Evolutionary conservation across 176 grass and related monocot species (phyloP), one percentile per base, ranked within the genome.

Genomic region (Lolium multiflorum): DNA sequence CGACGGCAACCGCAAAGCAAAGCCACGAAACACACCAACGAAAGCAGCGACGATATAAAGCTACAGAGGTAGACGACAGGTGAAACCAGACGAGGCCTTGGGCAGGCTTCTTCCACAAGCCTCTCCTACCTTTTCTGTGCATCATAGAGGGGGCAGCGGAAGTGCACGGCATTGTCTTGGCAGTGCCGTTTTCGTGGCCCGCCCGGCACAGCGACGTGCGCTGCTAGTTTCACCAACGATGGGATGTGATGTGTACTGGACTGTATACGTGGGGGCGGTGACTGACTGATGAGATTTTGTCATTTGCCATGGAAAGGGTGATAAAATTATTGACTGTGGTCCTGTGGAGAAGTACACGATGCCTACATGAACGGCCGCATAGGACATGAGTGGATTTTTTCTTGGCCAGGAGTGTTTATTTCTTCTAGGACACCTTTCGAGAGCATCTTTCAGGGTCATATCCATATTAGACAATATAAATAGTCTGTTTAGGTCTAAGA

Each of bases 51-150:
- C 1, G 64, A 38, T 43, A 71, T 9, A 48, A 49, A 78, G 69
- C 41, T 18, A 9, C 12, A 48, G 28, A 54, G 64, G 24, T 1
- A 26, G 55, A 18, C 8, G 81, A 71, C 81, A 11, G 12, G 65
- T 25, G 35, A 57, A 57, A 71, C 54, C 78, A 66, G 26, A 81
- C 62, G 49, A 52, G 9, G 21, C 37, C 37, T 24, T 17, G 67
- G 49, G 37, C 65, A 80, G 46, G 76, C 84, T 31, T 86, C 76
- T 73, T 72, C 84, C 77, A 73, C 84, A 86, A 86, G 77, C 52
- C 74, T 69, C 66, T 69, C 31, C 35, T 21, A 2, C 60, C 11
- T 28, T 62, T 66, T 18, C 31, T 16, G 14, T 41, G 66, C 66
- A 69, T 18, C 35, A 69, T 39, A 7, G 35, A 41, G 66, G 35